Percentiles rank a stretch among this genome's conserved stretches.
These are phyloP conservation scores for Apophysomyces trapeziformis DNA, from an alignment of 371 early-diverging fungal genomes.

Conservation along the genomic window DNA sequence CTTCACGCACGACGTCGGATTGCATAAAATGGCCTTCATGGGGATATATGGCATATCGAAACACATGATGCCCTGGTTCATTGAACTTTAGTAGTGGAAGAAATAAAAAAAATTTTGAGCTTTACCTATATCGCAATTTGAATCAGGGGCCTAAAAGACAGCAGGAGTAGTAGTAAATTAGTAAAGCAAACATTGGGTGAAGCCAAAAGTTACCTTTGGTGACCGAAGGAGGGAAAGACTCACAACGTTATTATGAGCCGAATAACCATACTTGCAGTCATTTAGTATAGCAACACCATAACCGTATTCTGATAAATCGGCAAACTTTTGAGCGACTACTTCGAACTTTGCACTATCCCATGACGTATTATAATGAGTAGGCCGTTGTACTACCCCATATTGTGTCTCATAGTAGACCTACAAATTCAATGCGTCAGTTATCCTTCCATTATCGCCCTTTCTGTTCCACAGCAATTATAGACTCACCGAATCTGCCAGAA, in stretches of 20 bases:
- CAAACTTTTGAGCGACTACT: constrained; percentile 94
- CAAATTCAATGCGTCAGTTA: neutral
- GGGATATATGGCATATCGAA: constrained; percentile 88
- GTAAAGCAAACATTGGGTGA: neutral
- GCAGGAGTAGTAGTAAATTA: neutral
- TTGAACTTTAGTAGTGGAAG: neutral
- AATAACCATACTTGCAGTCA: constrained; percentile 88
- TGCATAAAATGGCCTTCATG: constrained; percentile 83
- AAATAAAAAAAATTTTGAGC: neutral
- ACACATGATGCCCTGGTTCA: constrained; percentile 56
- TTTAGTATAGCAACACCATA: constrained; percentile 90
- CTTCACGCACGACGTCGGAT: constrained; percentile 80
- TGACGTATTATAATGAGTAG: constrained; percentile 91
- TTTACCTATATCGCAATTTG: constrained; percentile 50
- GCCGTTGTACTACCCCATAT: constrained; percentile 85
- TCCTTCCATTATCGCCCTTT: too few relatives aligned
- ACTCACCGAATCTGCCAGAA: constrained; percentile 65
- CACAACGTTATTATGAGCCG: constrained; percentile 79
- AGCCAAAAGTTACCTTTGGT: constrained; percentile 62
- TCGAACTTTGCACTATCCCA: constrained; percentile 95
- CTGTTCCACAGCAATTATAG: neutral
- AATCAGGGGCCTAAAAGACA: constrained; percentile 26
- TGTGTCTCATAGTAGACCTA: constrained; percentile 91
- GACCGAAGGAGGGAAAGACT: constrained; percentile 82
- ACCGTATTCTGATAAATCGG: constrained; percentile 88